Base-by-base conservation (phyloP, 2,329 filamentous ascomycete species). In the Alternaria hordeiaustralica region DNA sequence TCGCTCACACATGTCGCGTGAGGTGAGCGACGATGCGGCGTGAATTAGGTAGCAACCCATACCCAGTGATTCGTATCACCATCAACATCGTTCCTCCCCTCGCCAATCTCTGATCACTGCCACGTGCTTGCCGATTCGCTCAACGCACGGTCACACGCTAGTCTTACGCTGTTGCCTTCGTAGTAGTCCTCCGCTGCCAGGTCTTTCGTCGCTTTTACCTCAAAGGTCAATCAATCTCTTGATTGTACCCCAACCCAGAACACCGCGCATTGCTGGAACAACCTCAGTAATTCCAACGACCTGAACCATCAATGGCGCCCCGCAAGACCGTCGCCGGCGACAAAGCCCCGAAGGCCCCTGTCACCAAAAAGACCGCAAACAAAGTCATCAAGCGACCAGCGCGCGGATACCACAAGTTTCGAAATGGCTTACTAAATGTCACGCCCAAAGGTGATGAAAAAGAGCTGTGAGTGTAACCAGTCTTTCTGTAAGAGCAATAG, bases 331-430 rank as follows among this genome's bases (percentile, higher is more conserved):
- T 30, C 23, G 11, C 20, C 5, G 11, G 53, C 13, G 44, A 41
- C 26, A 61, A 60, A 26, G 28, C 25, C 3, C 33, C 30, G 13
- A 45, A 36, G 9, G 46, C 25, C 11, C 12, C 33, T 13, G 6
- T 13, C 6, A 6, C 15, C 12, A 58, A 62, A 15, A 58, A 47
- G 28, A 60, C 15, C 12, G 45, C 30, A 5, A 21, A 60, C 21
- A 55, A 57, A 18, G 53, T 64, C 10, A 33, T 50, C 30, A 71
- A 71, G 58, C 61, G 67, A 7, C 65, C 65, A 23, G 43, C 47
- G 4, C 67, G 68, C 8, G 66, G 67, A 26, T 71, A 61, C 23
- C 67, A 66, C 50, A 71, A 50, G 12, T 71, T 67, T 55, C 51
- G 50, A 43, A 71, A 65, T 26, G 66, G 63, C 7, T 15, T 65